phyloP scores from a whole-genome alignment of 768 basidiomycete species.

The Lentinula aciculospora region DNA sequence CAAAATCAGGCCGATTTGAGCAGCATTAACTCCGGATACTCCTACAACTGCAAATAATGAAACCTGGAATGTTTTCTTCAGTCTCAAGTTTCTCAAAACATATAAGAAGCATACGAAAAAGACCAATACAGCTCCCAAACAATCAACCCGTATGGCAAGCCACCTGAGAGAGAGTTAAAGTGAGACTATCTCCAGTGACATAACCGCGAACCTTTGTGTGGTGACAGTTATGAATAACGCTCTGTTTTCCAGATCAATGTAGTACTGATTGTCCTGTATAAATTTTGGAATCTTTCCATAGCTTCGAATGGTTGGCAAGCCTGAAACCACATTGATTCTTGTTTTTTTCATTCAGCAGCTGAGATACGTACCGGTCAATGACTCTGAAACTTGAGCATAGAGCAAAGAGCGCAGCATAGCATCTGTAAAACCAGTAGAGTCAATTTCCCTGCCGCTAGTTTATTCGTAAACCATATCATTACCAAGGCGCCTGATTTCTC shows the following conservation, averaged over 20 bases:
- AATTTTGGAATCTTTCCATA: constrained; percentile 64
- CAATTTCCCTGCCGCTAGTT: background rate
- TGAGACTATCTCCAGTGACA: too few relatives aligned
- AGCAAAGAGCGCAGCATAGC: constrained; percentile 68
- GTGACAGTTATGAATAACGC: constrained; percentile 61
- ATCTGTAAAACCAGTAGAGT: constrained; percentile 26
- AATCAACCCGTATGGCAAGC: constrained; percentile 69
- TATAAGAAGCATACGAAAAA: constrained; percentile 33
- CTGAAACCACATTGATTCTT: constrained; percentile 10
- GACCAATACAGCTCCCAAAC: constrained; percentile 55
- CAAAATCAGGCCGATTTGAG: constrained; percentile 67
- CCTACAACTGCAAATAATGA: constrained; percentile 59
- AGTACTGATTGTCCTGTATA: constrained; percentile 54
- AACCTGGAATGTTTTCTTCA: constrained; percentile 31
- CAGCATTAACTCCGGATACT: constrained; percentile 51
- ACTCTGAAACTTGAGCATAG: constrained; percentile 77
- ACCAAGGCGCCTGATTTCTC: constrained; percentile 59
- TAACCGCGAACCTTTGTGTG: constrained; percentile 69
- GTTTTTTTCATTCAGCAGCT: background rate
- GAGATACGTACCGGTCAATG: constrained; percentile 41
- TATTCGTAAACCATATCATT: too few relatives aligned
- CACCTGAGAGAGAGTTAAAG: too few relatives aligned
- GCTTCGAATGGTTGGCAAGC: constrained; percentile 65
- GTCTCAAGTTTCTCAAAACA: background rate
- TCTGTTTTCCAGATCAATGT: constrained; percentile 71